phyloP scores from a whole-genome alignment of 2,329 filamentous ascomycete species.

The Fusarium sp. region DNA sequence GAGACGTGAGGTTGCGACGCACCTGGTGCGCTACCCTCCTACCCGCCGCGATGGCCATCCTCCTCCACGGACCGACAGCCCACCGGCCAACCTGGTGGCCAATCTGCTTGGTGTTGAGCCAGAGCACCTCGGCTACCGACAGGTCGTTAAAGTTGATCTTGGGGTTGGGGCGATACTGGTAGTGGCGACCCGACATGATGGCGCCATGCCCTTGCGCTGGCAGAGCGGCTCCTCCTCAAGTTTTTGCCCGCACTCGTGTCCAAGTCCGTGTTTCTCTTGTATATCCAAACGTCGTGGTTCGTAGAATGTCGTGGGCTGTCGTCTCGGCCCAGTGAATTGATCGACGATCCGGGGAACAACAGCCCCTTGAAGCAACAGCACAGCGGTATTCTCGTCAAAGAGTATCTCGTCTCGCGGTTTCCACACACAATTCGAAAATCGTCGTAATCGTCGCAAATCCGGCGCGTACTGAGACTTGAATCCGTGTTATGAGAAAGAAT shows the following conservation, averaged over 20 bases:
- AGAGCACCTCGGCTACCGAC: slow-evolving; percentile 38
- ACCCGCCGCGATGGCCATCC: slow-evolving; percentile 46
- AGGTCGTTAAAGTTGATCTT: slow-evolving; percentile 30
- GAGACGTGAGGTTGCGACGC: slow-evolving; percentile 56
- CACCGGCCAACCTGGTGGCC: slow-evolving; percentile 52
- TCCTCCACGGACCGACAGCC: slow-evolving; percentile 52
- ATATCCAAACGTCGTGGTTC: background rate
- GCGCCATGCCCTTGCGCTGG: slow-evolving; percentile 42
- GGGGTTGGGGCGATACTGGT: slow-evolving; percentile 30
- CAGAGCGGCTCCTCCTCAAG: background rate
- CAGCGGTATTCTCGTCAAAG: slow-evolving; percentile 8
- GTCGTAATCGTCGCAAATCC: background rate
- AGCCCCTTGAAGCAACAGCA: slow-evolving; percentile 26
- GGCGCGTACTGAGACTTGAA: no score
- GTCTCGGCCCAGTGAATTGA: slow-evolving; percentile 10
- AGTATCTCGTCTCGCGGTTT: slow-evolving; percentile 1
- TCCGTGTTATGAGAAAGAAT: no score
- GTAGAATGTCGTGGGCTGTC: background rate
- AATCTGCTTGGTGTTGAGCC: slow-evolving; percentile 36
- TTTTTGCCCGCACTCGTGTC: background rate
- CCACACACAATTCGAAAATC: background rate
- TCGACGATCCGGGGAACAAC: slow-evolving; percentile 29
- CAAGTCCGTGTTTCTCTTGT: background rate
- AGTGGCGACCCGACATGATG: slow-evolving; percentile 43
- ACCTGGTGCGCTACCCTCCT: slow-evolving; percentile 43